Evolutionary conservation across 2,329 filamentous ascomycete species (phyloP).

Genomic region (Sarocladium kiliense): DNA sequence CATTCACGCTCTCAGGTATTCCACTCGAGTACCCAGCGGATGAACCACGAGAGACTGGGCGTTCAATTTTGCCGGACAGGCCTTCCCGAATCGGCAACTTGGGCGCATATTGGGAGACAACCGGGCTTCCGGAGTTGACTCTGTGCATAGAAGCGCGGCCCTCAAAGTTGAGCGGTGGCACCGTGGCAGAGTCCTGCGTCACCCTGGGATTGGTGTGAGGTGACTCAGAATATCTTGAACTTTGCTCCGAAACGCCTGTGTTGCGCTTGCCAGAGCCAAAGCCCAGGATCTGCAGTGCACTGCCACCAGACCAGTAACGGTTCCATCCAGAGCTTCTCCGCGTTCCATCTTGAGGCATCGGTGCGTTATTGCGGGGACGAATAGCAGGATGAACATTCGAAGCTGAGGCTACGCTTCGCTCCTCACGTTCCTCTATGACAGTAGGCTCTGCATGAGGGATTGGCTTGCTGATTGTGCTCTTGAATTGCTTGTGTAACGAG

Average conservation of each 20-base stretch:
- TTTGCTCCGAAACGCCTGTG: slow-evolving; percentile 50
- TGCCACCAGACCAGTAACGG: slow-evolving; percentile 71
- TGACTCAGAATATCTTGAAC: slow-evolving; percentile 49
- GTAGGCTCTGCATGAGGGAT: slow-evolving; percentile 43
- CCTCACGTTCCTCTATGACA: slow-evolving; percentile 28
- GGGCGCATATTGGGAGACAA: slow-evolving; percentile 54
- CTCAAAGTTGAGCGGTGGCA: slow-evolving; percentile 64
- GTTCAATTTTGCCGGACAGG: slow-evolving; percentile 57
- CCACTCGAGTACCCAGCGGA: slow-evolving; percentile 58
- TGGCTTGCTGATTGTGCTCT: slow-evolving; percentile 57
- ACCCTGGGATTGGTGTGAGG: slow-evolving; percentile 35
- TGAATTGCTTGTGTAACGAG: slow-evolving; percentile 58
- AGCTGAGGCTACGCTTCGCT: not conserved
- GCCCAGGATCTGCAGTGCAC: slow-evolving; percentile 60
- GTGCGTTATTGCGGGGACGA: slow-evolving; percentile 27
- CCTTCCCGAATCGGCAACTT: slow-evolving; percentile 49
- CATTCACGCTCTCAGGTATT: slow-evolving; percentile 58
- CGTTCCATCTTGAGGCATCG: slow-evolving; percentile 32
- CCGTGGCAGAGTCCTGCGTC: slow-evolving; percentile 63
- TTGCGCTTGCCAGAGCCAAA: slow-evolving; percentile 45
- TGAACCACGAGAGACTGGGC: slow-evolving; percentile 45
- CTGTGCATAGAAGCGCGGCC: slow-evolving; percentile 57
- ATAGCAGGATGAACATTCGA: slow-evolving; percentile 15
- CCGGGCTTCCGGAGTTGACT: slow-evolving; percentile 65
- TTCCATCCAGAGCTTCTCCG: slow-evolving; percentile 71